Base-by-base conservation (phyloP, 495 filamentous ascomycete genomes). In the Daldinia decipiens region DNA sequence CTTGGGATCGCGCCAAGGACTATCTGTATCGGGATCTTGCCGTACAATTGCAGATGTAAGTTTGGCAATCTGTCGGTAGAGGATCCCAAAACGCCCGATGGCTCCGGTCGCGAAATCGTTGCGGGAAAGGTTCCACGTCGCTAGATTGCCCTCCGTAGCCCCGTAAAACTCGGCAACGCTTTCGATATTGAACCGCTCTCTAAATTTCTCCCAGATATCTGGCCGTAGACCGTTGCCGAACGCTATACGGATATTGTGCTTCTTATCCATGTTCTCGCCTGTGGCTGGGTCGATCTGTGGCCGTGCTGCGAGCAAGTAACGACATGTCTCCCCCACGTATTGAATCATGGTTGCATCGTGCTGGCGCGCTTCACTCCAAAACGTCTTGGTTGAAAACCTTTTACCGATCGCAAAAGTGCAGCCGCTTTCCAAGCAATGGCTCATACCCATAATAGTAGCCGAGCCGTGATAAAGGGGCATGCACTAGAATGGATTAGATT, bases 391-490 rank as follows among this genome's bases (percentile, higher is more conserved):
- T 12, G 91, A 93, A 82, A 99, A 99, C 69, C 90, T 90, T 70
- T 88, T 91, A 38, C 91, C 91, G 9, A 98, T 74, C 63, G 90
- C 83, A 31, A 96, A 78, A 3, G 94, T 91, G 21, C 80, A 83
- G 47, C 91, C 90, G 1, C 71, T 76, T n/a, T 80, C 76, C 53
- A 98, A 75, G 6, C 82, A 82, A 27, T 87, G 80, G 19, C 83
- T 68, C 58, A 96, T 84, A 1, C 89, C 94, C 15, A 98, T 84
- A 11, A 97, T 59, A 24, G 87, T 79, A 19, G 92, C 95, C 1
- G 95, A 92, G 50, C 91, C 88, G 79, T 99, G 95, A 74, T 99
- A 99, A 15, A 99, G 86, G 0, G 95, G 95, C 94, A 98, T 98
- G 65, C 89, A 92, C 88, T 92, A 62, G 4, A 51, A 34, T 12